Evolutionary conservation across 1,139 yeast species (phyloP).

Genomic region (Yamadazyma membranifaciens): DNA sequence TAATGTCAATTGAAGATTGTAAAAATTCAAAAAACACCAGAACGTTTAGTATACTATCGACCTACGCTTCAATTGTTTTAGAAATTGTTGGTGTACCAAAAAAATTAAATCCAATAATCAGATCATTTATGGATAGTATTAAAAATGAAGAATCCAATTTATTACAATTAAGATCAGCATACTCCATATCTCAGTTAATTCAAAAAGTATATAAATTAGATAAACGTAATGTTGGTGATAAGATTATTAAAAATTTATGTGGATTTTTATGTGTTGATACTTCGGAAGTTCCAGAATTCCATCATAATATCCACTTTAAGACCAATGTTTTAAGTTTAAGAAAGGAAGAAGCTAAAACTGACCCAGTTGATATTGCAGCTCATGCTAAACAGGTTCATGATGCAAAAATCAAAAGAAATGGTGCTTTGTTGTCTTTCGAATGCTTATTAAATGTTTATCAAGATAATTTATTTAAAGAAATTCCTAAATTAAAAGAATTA

Average conservation of each 20-base stretch:
- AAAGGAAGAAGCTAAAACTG: conserved; percentile 75
- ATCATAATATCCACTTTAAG: conserved; percentile 57
- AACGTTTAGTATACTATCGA: conserved; percentile 64
- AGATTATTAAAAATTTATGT: conserved; percentile 84
- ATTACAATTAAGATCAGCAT: conserved; percentile 71
- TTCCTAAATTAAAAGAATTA: conserved; percentile 67
- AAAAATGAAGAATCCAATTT: conserved; percentile 69
- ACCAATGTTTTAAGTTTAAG: conserved; percentile 69
- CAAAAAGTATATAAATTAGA: conserved; percentile 52
- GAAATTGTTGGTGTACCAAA: conserved; percentile 67
- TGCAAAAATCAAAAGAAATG: conserved; percentile 79
- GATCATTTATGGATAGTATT: conserved; percentile 90
- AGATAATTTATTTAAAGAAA: conserved; percentile 50
- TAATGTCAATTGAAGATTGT: conserved; percentile 70
- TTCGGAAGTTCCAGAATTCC: conserved; percentile 91
- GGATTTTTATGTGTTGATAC: conserved; percentile 95
- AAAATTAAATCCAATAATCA: conserved; percentile 83
- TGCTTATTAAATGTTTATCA: conserved; percentile 52
- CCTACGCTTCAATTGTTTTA: conserved; percentile 73
- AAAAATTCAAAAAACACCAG: conserved; percentile 53
- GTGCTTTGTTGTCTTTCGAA: conserved; percentile 74
- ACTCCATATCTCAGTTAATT: conserved; percentile 65
- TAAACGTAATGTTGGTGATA: conserved; percentile 77
- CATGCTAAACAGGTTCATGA: conserved; percentile 66
- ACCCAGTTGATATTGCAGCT: conserved; percentile 62